phyloP scores from a whole-genome alignment of 106 monocot genomes.

The Acorus calamus region DNA sequence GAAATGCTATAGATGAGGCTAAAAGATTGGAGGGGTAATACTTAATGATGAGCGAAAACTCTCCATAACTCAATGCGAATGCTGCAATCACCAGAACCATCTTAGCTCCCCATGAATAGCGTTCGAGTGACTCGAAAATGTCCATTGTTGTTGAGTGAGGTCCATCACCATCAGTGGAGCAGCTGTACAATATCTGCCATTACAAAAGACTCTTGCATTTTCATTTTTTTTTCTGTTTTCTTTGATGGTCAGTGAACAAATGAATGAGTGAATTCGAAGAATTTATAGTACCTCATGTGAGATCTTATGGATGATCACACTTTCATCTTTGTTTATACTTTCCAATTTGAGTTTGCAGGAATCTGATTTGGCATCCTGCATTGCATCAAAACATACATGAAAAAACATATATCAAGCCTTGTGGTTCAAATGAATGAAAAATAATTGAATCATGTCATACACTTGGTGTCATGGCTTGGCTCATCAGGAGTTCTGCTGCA shows the following conservation, averaged over 20 bases:
- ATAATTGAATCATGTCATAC: not conserved
- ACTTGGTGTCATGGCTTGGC: not conserved
- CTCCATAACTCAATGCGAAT: not conserved
- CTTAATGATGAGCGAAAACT: not conserved
- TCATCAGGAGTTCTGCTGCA: not conserved
- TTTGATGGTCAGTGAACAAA: no score
- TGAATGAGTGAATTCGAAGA: not conserved
- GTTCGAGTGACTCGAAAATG: not conserved
- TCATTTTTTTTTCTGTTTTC: not conserved
- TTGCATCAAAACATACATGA: not conserved
- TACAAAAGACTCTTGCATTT: not conserved
- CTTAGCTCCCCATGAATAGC: not conserved
- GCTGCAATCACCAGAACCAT: not conserved
- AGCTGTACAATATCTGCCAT: not conserved
- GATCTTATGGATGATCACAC: not conserved
- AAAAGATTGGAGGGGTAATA: not conserved
- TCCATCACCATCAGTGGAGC: not conserved
- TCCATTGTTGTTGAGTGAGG: not conserved
- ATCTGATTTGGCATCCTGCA: not conserved
- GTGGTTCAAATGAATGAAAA: not conserved
- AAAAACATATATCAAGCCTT: not conserved
- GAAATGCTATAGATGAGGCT: not conserved
- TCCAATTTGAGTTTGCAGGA: not conserved
- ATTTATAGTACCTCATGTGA: not conserved
- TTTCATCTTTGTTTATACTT: not conserved